Evolutionary conservation across 2,329 filamentous ascomycete species (phyloP), one percentile per base, ranked within the genome.

Genomic region (Alternaria panax): DNA sequence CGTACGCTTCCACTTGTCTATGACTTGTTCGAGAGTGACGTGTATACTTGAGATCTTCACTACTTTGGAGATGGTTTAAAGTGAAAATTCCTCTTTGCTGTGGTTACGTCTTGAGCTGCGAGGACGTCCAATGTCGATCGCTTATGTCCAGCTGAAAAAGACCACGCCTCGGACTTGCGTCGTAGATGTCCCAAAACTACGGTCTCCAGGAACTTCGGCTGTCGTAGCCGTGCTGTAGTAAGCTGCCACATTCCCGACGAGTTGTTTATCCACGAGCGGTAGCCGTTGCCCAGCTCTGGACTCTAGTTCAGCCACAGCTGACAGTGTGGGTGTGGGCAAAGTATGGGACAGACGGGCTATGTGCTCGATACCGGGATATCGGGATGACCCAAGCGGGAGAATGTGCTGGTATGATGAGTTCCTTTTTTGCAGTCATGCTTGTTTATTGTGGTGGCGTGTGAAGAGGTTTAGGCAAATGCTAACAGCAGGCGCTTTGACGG

Each of bases 111-210:
- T 5, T 14, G 22, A 48, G 30, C 20, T 34, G 14, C 30, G 45
- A 36, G 45, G 45, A 47, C 20, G 28, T 48, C 30, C 25, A 28
- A 18, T 25, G n/a, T 6, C n/a, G 12, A 25, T 32, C 16, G 27
- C 12, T 20, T 42, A 12, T 22, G 18, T 11, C 22, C 20, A 50
- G 9, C 24, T 56, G 45, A 51, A 36, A 41, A 40, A 14, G 24
- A 42, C 46, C 30, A 51, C 40, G 46, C 54, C 46, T 43, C 38
- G 54, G 54, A 51, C 54, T 40, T 57, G 54, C 54, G 9, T 51
- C 36, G 53, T 36, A 51, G 36, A 56, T 42, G 30, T 51, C 46
- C 46, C 54, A 47, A 38, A 24, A 45, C 46, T 16, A 22, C 8
- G 54, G 28, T 20, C 32, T 27, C 43, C 24, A 25, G 38, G 11